Evolutionary conservation across 176 grass and related monocot species (phyloP).

Genomic region (Eragrostis curvula): DNA sequence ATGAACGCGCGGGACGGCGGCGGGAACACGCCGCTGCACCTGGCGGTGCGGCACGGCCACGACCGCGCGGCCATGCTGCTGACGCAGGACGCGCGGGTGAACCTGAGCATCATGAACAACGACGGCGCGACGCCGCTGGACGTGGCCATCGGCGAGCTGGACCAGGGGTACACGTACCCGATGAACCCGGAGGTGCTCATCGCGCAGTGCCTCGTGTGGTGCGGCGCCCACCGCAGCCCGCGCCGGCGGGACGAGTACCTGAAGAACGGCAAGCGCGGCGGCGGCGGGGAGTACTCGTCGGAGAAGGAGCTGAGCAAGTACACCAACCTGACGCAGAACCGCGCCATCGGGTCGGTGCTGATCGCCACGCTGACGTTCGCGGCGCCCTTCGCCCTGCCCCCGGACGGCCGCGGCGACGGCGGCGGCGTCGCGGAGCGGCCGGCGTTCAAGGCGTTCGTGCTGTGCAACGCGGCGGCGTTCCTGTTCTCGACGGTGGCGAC

Average conservation of each 20-base stretch:
- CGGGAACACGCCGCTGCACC: constrained; percentile 58
- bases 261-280: not conserved
- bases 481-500: constrained; percentile 47
- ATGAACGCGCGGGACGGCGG: constrained; percentile 38
- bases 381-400: constrained; percentile 40
- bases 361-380: constrained; percentile 51
- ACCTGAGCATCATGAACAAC: constrained; percentile 48
- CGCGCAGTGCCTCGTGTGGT: constrained; percentile 46
- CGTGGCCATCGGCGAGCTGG: constrained; percentile 27
- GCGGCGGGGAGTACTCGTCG: not conserved
- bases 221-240: constrained; percentile 42
- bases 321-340: constrained; percentile 39
- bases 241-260: constrained; percentile 28
- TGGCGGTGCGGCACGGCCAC: constrained; percentile 31
- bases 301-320: constrained; percentile 47
- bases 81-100: constrained; percentile 13
- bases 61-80: not conserved
- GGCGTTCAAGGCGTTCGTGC: constrained; percentile 45
- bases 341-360: constrained; percentile 48
- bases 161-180: constrained; percentile 31
- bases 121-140: constrained; percentile 47
- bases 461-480: constrained; percentile 43
- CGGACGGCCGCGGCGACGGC: not conserved
- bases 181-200: constrained; percentile 44
- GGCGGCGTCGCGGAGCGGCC: constrained; percentile 5